Percentiles rank a stretch among this genome's conserved stretches.
Conservation (phyloP, 352 stramenopile species). For the Globisporangium perplexum region DNA sequence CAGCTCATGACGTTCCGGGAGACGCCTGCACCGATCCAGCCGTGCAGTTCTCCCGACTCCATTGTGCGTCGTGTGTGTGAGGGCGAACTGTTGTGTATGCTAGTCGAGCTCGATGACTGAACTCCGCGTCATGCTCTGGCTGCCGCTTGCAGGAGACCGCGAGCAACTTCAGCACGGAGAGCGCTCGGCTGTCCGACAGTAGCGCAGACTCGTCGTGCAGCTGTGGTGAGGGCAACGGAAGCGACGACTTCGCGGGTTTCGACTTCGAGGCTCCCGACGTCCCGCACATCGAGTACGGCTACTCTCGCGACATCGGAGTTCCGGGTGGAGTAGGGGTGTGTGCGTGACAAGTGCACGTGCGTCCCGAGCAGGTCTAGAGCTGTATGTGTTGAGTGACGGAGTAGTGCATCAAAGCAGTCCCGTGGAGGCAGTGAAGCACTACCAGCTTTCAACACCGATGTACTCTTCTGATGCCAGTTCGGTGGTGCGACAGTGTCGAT, state of each 20-base stretch:
- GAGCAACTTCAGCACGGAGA: constrained; percentile 85
- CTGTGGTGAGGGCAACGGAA: constrained; percentile 14
- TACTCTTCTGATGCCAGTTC: neutral
- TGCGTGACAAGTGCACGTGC: neutral
- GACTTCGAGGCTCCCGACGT: constrained; percentile 65
- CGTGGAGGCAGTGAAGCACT: too few relatives aligned
- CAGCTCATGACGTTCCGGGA: constrained; percentile 57
- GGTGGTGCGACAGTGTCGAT: neutral
- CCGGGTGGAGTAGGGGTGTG: constrained; percentile 8
- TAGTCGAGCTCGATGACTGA: too few relatives aligned
- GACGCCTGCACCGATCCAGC: constrained; percentile 51
- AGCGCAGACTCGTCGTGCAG: constrained; percentile 23
- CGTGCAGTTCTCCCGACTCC: constrained; percentile 35
- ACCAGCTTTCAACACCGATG: neutral
- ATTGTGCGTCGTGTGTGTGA: constrained; percentile 30
- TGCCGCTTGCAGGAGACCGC: constrained; percentile 33
- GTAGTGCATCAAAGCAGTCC: too few relatives aligned
- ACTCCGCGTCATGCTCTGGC: neutral
- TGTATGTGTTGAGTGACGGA: too few relatives aligned
- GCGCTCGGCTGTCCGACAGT: constrained; percentile 58
- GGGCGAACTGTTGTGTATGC: too few relatives aligned
- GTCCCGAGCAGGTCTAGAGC: neutral
- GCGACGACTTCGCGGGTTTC: constrained; percentile 84
- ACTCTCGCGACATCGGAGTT: constrained; percentile 29
- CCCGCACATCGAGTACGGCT: constrained; percentile 51